Evolutionary conservation across 345 rosid genomes (phyloP).

Genomic region (Moricandia arvensis): DNA sequence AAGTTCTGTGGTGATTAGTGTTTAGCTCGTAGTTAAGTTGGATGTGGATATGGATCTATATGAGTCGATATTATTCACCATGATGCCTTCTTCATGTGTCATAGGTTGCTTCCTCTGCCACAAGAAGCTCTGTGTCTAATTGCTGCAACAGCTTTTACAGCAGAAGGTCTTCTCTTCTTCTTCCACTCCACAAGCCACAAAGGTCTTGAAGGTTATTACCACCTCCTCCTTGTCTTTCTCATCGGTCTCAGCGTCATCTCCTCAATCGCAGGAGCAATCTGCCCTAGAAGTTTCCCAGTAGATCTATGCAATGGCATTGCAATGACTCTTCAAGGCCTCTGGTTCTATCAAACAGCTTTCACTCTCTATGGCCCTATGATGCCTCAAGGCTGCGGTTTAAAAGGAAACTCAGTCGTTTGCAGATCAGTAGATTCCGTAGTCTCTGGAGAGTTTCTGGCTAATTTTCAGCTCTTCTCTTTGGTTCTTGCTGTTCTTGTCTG

Average conservation of each 20-base stretch:
- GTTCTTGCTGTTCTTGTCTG: conserved; percentile 61
- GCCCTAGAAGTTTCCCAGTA: conserved; percentile 74
- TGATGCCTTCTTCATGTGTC: neutral
- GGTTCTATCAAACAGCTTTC: conserved; percentile 98
- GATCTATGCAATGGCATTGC: conserved; percentile 75
- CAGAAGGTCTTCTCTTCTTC: conserved; percentile 80
- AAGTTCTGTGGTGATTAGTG: neutral
- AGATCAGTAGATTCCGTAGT: conserved; percentile 50
- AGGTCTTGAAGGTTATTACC: conserved; percentile 96
- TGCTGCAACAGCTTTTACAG: conserved; percentile 76
- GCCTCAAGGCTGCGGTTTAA: conserved; percentile 75
- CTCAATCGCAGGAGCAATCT: conserved; percentile 65
- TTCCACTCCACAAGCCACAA: conserved; percentile 94
- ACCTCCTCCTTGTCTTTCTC: conserved; percentile 81
- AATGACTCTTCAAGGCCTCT: conserved; percentile 88
- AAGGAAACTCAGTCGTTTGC: conserved; percentile 48
- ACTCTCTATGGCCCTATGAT: conserved; percentile 91
- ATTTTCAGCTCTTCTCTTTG: conserved; percentile 71
- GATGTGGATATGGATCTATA: too few relatives aligned
- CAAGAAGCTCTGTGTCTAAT: conserved; percentile 75
- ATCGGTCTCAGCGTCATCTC: conserved; percentile 69
- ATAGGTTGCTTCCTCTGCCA: conserved; percentile 70
- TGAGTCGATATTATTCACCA: too few relatives aligned
- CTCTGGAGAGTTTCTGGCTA: conserved; percentile 83
- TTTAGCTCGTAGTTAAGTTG: too few relatives aligned